Base-by-base conservation (phyloP, 73 alveolate genomes). In the Durusdinium trenchii region DNA sequence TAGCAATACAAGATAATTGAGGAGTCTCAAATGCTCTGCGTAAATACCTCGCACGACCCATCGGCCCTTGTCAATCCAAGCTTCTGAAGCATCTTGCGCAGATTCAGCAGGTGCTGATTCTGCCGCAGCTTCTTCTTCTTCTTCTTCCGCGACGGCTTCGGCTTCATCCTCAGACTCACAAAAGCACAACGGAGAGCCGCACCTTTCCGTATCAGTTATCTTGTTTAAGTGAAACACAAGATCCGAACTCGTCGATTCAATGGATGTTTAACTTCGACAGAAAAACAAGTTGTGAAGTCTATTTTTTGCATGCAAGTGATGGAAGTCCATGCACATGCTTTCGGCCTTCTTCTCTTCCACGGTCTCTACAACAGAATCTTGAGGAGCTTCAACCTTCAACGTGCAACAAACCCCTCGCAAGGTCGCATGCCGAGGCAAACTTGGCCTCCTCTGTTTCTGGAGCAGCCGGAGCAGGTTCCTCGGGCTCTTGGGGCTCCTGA, bases 101-200 rank as follows among this genome's bases (percentile, higher is more conserved):
- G 54, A 40, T 75, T 75, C 85, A 42, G 85, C 52, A 40, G 85
- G 85, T 32, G 42, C 51, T 75, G 85, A 75, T 75, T 75, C 85
- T 75, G 85, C 54, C 36, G 85, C 85, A n/a, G 42, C 85, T 75
- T 75, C 54, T 75, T 75, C 85, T 3, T 50, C 38, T 75, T 30
- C 85, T 38, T 50, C 85, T 38, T 75, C 85, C 36, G 54, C 52
- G 36, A 40, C 85, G 9, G 85, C 38, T 38, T 26, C 38, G 54
- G 36, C 85, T 52, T 75, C 85, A 32, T 75, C 7, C 30, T n/a
- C 20, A n/a, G 42, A 30, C 38, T 30, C 36, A 40, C 32, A 38
- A 38, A 14, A 38, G 42, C 28, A 32, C 54, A 36, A n/a, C 23
- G 35, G 42, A 36, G 6, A 10, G n/a, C 28, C 42, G 10, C 79